Base-by-base conservation (phyloP, 306 rosid genomes). In the Elaeagnus macrophylla region DNA sequence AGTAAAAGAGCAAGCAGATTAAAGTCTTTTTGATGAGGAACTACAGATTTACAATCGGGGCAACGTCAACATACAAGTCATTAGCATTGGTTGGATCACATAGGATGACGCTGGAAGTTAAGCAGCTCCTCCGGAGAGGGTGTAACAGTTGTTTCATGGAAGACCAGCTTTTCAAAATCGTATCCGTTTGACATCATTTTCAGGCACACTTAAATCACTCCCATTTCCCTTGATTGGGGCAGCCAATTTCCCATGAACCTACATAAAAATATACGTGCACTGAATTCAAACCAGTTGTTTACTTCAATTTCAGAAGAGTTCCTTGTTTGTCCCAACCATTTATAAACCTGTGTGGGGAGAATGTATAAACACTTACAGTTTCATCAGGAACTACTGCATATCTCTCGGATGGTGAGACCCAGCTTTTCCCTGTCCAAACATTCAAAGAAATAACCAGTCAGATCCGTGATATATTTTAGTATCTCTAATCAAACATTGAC, bases 311-410 rank as follows among this genome's bases (percentile, higher is more conserved):
- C 4, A 5, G n/a, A 19, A 40, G 8, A 45, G 8, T 7, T 12
- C 15, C 25, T 32, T 62, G 8, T 25, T n/a, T 25, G 2, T 25
- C 4, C 20, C 9, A 16, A 35, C 53, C 51, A 43, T 19, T 12
- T 43, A 39, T 47, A 39, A 25, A 3, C 32, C 32, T 25, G 32
- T 25, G 32, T 25, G 6, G 60, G 37, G 12, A 54, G 17, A 65
- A 37, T 38, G 42, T 51, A 37, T 25, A 25, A 3, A 53, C 19
- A 67, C 97, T 86, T 75, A 91, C 97, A 50, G 79, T 53, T 80
- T 91, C 97, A 69, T 84, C 96, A 8, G 97, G 97, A 67, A 91
- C 97, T 66, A 91, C 78, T 8, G 97, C 96, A 71, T 91, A 91
- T 84, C 96, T 82, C 77, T 68, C 87, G 3, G 93, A 71, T 10